Evolutionary conservation across 345 rosid species (phyloP), one percentile per base, ranked within the genome.

Genomic region (Hypericum androsaemum): DNA sequence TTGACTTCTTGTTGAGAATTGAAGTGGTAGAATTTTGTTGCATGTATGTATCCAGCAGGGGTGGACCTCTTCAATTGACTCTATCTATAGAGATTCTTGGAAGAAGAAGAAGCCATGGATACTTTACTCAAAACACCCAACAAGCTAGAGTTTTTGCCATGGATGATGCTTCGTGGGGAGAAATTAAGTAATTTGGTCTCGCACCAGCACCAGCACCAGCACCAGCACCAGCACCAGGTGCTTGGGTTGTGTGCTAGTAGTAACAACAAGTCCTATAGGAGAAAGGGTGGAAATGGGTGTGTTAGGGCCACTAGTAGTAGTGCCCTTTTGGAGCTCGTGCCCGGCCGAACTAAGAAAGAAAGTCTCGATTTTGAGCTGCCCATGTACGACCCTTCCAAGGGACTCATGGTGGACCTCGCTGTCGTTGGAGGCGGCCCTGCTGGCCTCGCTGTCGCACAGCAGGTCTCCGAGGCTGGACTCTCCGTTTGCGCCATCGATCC

Each of bases 361-460:
- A 87, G 59, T 69, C 94, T 90, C 40, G 92, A 87, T 0, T 74
- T 81, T 52, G 96, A 87, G 61, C 94, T 87, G 57, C 98, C 96
- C 40, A n/a, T 81, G 57, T 81, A 71, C 63, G 83, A 90, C 64
- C 69, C 86, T 4, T 69, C 83, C 6, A 77, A 75, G 69, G 82
- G 76, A 9, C 60, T 54, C 45, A 72, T 71, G 12, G 85, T 84
- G 50, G 98, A 92, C 63, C 73, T 92, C 39, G 98, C 96, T 0
- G 88, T 92, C 16, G 98, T 92, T 3, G 98, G 98, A 12, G 98
- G 98, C 0, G 98, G 98, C 6, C 96, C 98, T 8, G 96, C 98
- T 0, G 98, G 98, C 60, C 82, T 90, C 11, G 98, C 98, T 3
- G 98, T 90, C 54, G 96, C 98, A 7, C 95, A 87, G 66, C 94